phyloP scores from a whole-genome alignment of 1,284 basidiomycete species.

The Leccinum fallax region DNA sequence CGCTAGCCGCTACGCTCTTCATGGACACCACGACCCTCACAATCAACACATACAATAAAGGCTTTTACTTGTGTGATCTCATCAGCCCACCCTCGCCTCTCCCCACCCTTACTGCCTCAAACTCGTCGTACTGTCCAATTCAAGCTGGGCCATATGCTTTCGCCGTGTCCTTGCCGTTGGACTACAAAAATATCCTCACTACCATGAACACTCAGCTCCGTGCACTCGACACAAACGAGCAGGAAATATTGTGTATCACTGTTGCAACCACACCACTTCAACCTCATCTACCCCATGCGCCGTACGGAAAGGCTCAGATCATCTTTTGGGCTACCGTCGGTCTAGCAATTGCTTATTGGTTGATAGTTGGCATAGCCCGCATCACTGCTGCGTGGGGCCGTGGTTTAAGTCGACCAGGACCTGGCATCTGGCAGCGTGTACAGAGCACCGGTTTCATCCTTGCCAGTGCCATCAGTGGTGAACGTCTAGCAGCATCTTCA shows the following conservation, averaged over 20 bases:
- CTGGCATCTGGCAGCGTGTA: constrained; percentile 65
- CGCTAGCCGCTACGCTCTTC: constrained; percentile 75
- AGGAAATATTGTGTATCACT: constrained; percentile 83
- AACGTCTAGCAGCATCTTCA: constrained; percentile 81
- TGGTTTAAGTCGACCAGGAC: constrained; percentile 59
- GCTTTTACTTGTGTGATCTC: constrained; percentile 73
- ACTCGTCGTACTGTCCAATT: constrained; percentile 72
- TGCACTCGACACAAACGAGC: constrained; percentile 82
- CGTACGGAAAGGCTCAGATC: constrained; percentile 74
- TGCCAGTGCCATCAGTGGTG: constrained; percentile 91
- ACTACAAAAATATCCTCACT: constrained; percentile 71
- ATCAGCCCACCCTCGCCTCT: constrained; percentile 76
- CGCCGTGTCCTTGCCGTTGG: constrained; percentile 75
- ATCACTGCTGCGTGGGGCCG: constrained; percentile 83
- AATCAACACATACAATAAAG: constrained; percentile 69
- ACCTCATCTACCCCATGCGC: constrained; percentile 47
- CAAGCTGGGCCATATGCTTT: constrained; percentile 79
- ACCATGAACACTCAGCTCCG: constrained; percentile 85
- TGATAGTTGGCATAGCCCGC: constrained; percentile 78
- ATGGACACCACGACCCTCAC: constrained; percentile 80
- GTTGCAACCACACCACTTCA: constrained; percentile 79
- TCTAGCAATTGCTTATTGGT: constrained; percentile 80
- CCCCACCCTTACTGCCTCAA: constrained; percentile 37
- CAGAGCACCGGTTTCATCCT: constrained; percentile 85
- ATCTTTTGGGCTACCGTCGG: constrained; percentile 85